phyloP scores from a whole-genome alignment of 2,329 filamentous ascomycete species.

The Diaporthe aspalathi region DNA sequence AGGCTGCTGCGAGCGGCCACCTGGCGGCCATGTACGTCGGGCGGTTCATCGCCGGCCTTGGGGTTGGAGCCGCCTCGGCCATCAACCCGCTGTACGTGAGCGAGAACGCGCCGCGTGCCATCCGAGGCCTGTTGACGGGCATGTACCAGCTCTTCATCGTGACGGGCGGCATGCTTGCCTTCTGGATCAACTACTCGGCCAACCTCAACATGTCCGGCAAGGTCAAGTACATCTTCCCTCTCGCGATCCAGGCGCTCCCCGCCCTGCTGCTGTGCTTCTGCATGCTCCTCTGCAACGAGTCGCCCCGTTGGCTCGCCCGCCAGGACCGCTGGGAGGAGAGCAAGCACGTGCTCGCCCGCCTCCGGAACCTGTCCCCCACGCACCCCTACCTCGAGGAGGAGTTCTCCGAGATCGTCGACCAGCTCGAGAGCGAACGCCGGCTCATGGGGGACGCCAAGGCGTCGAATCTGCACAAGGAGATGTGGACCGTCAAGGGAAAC shows the following conservation, averaged over 20 bases:
- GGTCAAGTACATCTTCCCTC: conserved; percentile 67
- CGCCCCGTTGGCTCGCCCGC: conserved; percentile 72
- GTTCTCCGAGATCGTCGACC: conserved; percentile 69
- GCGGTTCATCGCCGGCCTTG: conserved; percentile 63
- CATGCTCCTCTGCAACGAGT: conserved; percentile 74
- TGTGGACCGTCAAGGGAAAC: conserved; percentile 70
- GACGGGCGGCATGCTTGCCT: conserved; percentile 56
- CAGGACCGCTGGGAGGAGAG: conserved; percentile 74
- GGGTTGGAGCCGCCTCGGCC: conserved; percentile 56
- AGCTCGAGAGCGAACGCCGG: conserved; percentile 71
- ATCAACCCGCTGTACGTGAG: conserved; percentile 59
- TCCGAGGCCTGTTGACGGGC: conserved; percentile 57
- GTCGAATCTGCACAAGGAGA: conserved; percentile 72
- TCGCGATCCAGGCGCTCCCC: conserved; percentile 72
- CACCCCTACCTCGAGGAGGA: conserved; percentile 70
- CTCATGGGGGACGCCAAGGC: conserved; percentile 64
- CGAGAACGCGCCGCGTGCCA: conserved; percentile 57
- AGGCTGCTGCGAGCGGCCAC: conserved; percentile 67
- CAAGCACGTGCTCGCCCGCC: conserved; percentile 61
- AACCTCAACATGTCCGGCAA: conserved; percentile 41
- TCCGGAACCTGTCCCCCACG: conserved; percentile 64
- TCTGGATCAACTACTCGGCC: conserved; percentile 59
- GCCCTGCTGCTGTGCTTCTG: conserved; percentile 67
- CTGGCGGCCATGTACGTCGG: conserved; percentile 72
- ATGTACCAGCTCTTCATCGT: conserved; percentile 61